phyloP scores from a whole-genome alignment of 495 filamentous ascomycete species.

The Friedmanniomyces endolithicus region DNA sequence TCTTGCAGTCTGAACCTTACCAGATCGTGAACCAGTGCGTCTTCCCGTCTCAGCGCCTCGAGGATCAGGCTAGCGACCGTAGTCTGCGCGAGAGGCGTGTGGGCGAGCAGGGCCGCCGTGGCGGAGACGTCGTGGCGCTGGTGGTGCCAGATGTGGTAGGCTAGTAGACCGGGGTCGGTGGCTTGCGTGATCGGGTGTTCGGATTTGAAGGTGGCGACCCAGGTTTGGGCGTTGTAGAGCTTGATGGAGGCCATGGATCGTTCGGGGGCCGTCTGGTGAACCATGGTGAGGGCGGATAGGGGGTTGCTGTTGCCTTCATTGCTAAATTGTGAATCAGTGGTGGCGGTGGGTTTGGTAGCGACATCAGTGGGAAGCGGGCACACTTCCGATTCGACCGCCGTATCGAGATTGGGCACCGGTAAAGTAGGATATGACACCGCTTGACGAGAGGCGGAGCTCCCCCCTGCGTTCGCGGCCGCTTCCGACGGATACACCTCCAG shows the following conservation, averaged over 20 bases:
- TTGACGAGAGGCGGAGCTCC: background rate
- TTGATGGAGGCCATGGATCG: slow-evolving; percentile 1
- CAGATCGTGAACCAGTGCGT: slow-evolving; percentile 15
- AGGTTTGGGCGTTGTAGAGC: slow-evolving; percentile 12
- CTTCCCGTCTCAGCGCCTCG: slow-evolving; percentile 20
- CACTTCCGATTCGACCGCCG: too few species aligned
- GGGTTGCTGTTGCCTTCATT: too few species aligned
- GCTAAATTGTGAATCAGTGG: too few species aligned
- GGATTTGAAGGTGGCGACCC: slow-evolving; percentile 11
- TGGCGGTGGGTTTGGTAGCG: too few species aligned
- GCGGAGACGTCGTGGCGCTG: slow-evolving; percentile 31
- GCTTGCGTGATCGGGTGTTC: slow-evolving; percentile 17
- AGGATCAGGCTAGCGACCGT: slow-evolving; percentile 45
- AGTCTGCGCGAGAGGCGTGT: slow-evolving; percentile 39
- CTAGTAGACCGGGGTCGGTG: slow-evolving; percentile 35
- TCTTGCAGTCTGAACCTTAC: slow-evolving; percentile 11
- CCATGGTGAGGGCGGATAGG: too few species aligned
- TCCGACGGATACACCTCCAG: background rate
- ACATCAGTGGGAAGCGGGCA: too few species aligned
- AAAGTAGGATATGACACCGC: background rate
- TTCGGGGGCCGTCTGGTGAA: too few species aligned
- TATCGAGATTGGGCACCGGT: background rate
- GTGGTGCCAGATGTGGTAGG: slow-evolving; percentile 50
- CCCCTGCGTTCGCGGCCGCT: background rate
- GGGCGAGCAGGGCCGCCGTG: slow-evolving; percentile 40